Conservation (phyloP, 2,329 filamentous ascomycete species). For the Ophiocordyceps camponoti-floridani region DNA sequence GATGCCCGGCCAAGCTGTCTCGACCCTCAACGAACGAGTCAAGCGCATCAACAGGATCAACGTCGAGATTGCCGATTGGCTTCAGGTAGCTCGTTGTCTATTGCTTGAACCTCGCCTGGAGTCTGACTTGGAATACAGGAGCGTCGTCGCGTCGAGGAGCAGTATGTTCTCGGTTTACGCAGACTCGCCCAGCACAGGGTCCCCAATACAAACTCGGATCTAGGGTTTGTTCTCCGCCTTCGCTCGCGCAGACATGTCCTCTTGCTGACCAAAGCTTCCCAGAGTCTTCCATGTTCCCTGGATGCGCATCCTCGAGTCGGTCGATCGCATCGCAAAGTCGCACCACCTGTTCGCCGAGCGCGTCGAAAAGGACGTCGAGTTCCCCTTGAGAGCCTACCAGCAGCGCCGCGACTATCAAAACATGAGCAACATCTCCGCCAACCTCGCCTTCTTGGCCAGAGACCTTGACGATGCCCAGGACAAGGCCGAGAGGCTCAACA, state of each 20-base stretch:
- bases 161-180: slow-evolving; percentile 66
- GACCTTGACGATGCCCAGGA: slow-evolving; percentile 74
- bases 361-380: slow-evolving; percentile 79
- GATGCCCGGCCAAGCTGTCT: slow-evolving; percentile 65
- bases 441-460: slow-evolving; percentile 62
- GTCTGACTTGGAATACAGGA: slow-evolving; percentile 38
- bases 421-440: slow-evolving; percentile 66
- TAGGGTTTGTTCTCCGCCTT: slow-evolving; percentile 49
- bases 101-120: background rate
- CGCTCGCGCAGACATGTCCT: background rate
- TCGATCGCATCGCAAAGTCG: slow-evolving; percentile 64
- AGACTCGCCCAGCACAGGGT: slow-evolving; percentile 62
- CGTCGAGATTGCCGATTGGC: slow-evolving; percentile 84
- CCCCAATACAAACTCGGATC: slow-evolving; percentile 58
- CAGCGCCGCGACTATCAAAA: slow-evolving; percentile 60
- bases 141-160: slow-evolving; percentile 78
- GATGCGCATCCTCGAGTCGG: slow-evolving; percentile 68
- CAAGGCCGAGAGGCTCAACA: slow-evolving; percentile 67
- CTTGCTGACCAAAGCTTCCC: background rate
- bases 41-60: slow-evolving; percentile 78
- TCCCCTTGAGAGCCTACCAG: slow-evolving; percentile 60
- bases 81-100: slow-evolving; percentile 47
- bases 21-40: slow-evolving; percentile 70
- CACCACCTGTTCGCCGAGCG: slow-evolving; percentile 66
- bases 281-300: slow-evolving; percentile 85